A percentile compares a stretch with the other conserved stretches of the same genome.
These are phyloP conservation scores for Aureobasidium sp. DNA, from an alignment of 2,329 filamentous ascomycete species.

Conservation along the genomic window DNA sequence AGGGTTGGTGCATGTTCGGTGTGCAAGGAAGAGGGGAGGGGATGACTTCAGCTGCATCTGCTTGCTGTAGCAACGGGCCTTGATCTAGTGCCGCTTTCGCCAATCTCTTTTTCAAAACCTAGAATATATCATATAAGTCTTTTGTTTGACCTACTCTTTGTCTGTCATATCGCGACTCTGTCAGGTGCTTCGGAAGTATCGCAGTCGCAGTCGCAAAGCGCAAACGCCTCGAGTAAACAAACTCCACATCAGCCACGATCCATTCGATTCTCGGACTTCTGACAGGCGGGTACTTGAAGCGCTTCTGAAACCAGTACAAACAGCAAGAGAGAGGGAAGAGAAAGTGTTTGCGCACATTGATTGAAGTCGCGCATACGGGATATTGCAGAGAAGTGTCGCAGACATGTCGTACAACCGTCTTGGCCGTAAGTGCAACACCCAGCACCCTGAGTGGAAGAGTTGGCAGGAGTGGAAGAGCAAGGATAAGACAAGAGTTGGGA, in stretches of 20 bases:
- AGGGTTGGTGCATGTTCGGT: not conserved
- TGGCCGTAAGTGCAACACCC: conserved; percentile 36
- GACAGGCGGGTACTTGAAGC: not conserved
- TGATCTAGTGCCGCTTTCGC: conserved; percentile 2
- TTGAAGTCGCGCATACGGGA: not conserved
- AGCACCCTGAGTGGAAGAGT: not conserved
- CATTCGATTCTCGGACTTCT: not conserved
- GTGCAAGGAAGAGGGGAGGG: not conserved
- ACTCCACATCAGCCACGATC: not conserved
- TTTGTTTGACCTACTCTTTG: not conserved
- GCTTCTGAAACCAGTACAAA: not conserved
- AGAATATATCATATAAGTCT: not conserved
- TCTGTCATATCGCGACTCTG: not conserved
- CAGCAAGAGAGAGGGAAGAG: not conserved
- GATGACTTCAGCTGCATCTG: not conserved
- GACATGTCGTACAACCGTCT: conserved; percentile 66
- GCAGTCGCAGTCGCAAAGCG: not conserved
- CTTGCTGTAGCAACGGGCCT: conserved; percentile 9
- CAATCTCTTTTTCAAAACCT: conserved; percentile 8
- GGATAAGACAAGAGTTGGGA: too few relatives aligned
- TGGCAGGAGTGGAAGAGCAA: not conserved
- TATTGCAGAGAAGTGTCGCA: not conserved
- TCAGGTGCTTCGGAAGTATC: not conserved
- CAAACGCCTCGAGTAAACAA: conserved; percentile 8
- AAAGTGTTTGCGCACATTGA: not conserved